A percentile compares a stretch with the other conserved stretches of the same genome.
These are phyloP conservation scores for Nannochloropsis gaditana DNA, from an alignment of 108 stramenopile genomes.

Conservation along the genomic window DNA sequence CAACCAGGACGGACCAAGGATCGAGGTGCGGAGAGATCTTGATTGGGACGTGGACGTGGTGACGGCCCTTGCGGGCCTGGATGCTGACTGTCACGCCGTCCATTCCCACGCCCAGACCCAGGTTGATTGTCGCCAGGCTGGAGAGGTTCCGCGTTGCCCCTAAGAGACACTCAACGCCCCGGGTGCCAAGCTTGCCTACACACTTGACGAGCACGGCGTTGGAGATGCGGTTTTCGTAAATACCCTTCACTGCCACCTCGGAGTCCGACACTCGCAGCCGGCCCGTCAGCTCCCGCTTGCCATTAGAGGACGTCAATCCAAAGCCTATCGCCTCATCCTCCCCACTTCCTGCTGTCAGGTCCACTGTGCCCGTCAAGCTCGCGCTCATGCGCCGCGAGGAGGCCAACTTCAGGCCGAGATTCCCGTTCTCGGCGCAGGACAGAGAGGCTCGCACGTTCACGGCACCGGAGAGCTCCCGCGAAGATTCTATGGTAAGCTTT, in stretches of 20 bases:
- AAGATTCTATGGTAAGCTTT: background rate
- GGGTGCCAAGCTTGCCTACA: background rate
- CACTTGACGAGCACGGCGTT: background rate
- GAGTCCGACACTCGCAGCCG: background rate
- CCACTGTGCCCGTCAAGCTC: background rate
- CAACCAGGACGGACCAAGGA: constrained; percentile 14
- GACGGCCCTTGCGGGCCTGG: constrained; percentile 9
- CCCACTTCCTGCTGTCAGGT: background rate
- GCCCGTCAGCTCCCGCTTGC: background rate
- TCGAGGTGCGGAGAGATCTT: background rate
- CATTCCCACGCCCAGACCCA: background rate
- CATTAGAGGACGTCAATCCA: background rate
- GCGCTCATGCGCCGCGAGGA: background rate
- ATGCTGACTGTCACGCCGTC: constrained; percentile 12
- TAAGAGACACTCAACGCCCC: background rate
- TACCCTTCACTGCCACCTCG: background rate
- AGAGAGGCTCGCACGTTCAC: background rate
- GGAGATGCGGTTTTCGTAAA: constrained; percentile 16
- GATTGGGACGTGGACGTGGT: constrained; percentile 10
- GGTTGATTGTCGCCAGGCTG: background rate
- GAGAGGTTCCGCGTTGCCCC: background rate
- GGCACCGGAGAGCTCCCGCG: background rate
- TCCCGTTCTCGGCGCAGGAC: background rate
- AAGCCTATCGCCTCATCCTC: background rate
- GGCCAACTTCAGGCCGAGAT: background rate